Evolutionary conservation across 139 green algal species (phyloP).

Genomic region (Volvox reticuliferus): DNA sequence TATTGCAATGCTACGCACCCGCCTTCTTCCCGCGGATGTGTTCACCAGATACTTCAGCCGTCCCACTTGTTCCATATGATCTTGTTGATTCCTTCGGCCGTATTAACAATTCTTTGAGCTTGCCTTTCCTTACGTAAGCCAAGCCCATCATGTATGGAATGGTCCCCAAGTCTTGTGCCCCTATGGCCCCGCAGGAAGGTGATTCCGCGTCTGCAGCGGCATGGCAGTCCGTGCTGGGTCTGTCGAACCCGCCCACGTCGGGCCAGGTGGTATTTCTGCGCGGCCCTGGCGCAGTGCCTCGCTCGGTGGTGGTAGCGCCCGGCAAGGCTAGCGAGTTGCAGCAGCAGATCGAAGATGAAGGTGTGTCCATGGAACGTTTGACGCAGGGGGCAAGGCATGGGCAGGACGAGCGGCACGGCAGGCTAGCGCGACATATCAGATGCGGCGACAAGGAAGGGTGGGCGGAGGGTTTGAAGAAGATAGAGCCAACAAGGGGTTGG

Average conservation of each 20-base stretch:
- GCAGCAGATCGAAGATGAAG: background rate
- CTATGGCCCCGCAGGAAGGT: background rate
- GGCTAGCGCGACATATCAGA: too few relatives aligned
- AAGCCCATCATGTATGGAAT: too few relatives aligned
- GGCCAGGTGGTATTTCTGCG: constrained; percentile 35
- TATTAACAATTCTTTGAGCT: too few relatives aligned
- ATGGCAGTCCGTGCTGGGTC: constrained; percentile 27
- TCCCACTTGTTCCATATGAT: too few relatives aligned
- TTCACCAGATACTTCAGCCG: too few relatives aligned
- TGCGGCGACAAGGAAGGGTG: background rate
- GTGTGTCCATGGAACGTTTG: background rate
- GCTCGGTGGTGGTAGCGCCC: background rate
- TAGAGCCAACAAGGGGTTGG: background rate
- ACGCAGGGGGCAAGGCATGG: too few relatives aligned
- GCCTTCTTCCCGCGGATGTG: too few relatives aligned
- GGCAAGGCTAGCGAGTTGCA: constrained; percentile 25
- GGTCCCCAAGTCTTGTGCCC: too few relatives aligned
- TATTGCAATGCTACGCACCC: too few relatives aligned
- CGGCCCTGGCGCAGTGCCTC: constrained; percentile 6
- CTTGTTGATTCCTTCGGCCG: too few relatives aligned
- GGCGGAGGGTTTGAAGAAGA: background rate
- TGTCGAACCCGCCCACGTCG: background rate
- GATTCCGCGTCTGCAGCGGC: background rate
- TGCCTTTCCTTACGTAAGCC: too few relatives aligned
- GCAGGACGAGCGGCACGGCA: too few relatives aligned